phyloP scores from a whole-genome alignment of 495 filamentous ascomycete genomes.

The Penicillium canariense region DNA sequence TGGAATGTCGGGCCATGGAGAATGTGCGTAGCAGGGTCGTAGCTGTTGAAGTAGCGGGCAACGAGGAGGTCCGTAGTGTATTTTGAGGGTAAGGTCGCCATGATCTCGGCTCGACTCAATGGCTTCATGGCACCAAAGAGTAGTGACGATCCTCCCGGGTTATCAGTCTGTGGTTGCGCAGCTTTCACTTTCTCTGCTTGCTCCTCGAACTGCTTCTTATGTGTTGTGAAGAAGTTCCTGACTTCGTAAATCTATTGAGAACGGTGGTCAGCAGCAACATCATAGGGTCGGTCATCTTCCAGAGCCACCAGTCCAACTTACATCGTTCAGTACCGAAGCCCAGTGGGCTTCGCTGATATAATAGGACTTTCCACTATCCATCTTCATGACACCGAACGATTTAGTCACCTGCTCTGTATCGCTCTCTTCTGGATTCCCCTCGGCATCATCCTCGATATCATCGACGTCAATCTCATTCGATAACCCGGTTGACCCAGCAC shows the following conservation, averaged over 20 bases:
- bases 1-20: conserved; percentile 87
- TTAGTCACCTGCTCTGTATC: conserved; percentile 85
- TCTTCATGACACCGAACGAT: conserved; percentile 84
- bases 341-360: conserved; percentile 91
- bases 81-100: conserved; percentile 75
- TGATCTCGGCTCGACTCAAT: conserved; percentile 69
- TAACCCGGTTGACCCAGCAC: conserved; percentile 45
- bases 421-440: conserved; percentile 60
- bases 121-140: conserved; percentile 69
- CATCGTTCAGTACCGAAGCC: conserved; percentile 82
- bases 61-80: conserved; percentile 78
- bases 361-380: conserved; percentile 78
- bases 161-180: conserved; percentile 55
- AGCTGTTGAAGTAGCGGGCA: conserved; percentile 67
- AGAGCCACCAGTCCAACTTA: conserved; percentile 29
- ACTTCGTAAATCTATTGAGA: conserved; percentile 83
- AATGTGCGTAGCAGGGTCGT: conserved; percentile 74
- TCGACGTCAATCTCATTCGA: conserved; percentile 55
- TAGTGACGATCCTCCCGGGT: conserved; percentile 63
- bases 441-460: conserved; percentile 54
- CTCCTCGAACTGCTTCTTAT: conserved; percentile 67
- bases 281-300: background rate
- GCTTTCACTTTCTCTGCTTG: conserved; percentile 62
- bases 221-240: conserved; percentile 76
- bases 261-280: background rate